A percentile compares a stretch with the other conserved stretches of the same genome.
Evolutionary conservation across 768 basidiomycete species (phyloP).

Genomic region (Suillus discolor): DNA sequence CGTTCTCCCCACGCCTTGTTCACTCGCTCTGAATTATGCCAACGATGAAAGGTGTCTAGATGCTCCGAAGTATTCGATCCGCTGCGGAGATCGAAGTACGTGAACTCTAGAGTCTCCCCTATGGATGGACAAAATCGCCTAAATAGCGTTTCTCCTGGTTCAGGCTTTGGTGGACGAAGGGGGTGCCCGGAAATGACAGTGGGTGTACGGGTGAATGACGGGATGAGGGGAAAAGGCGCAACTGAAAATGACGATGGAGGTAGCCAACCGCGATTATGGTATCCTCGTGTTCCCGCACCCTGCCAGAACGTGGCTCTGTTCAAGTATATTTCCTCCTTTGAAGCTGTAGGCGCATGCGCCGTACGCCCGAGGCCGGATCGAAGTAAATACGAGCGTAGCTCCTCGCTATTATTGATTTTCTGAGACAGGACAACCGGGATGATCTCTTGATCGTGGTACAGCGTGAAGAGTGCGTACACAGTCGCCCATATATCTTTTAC

Average conservation of each 20-base stretch:
- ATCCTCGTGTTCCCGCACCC: conserved; percentile 43
- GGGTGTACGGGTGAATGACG: conserved; percentile 46
- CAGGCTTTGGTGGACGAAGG: conserved; percentile 51
- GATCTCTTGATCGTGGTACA: conserved; percentile 40
- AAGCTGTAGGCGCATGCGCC: conserved; percentile 19
- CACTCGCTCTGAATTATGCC: conserved; percentile 54
- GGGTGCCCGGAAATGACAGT: conserved; percentile 53
- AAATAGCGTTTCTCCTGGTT: conserved; percentile 43
- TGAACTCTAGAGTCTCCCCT: conserved; percentile 32
- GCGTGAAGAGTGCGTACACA: conserved; percentile 44
- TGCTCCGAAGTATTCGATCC: conserved; percentile 28
- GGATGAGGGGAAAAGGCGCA: conserved; percentile 37
- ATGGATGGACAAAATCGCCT: conserved; percentile 36
- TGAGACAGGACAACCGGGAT: conserved; percentile 41
- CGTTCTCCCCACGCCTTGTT: conserved; percentile 48
- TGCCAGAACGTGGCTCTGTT: conserved; percentile 51
- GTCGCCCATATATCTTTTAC: conserved; percentile 42
- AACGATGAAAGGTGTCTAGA: conserved; percentile 46
- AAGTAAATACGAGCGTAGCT: conserved; percentile 40
- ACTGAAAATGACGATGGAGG: conserved; percentile 26
- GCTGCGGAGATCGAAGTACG: conserved; percentile 29
- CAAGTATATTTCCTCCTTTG: conserved; percentile 38
- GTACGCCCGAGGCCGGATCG: conserved; percentile 37
- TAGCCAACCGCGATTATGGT: conserved; percentile 35
- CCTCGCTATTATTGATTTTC: conserved; percentile 30